phyloP scores from a whole-genome alignment of 345 rosid species.

The Melaleuca quinquenervia region DNA sequence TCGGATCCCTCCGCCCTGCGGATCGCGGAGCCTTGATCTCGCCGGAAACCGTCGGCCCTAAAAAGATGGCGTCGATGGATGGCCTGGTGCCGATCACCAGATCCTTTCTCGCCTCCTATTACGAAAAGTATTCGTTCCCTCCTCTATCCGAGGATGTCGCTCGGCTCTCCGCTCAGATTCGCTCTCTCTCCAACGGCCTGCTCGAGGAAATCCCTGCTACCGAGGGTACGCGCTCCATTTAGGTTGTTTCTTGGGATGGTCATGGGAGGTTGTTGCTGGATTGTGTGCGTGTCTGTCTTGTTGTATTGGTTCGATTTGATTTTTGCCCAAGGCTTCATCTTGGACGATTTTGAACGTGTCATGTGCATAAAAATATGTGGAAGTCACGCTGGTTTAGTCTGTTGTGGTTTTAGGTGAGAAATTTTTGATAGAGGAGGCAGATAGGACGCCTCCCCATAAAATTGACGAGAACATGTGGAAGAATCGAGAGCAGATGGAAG shows the following conservation, averaged over 20 bases:
- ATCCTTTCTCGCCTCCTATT: constrained; percentile 62
- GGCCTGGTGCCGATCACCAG: constrained; percentile 88
- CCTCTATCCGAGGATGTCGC: constrained; percentile 68
- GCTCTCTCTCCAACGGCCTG: constrained; percentile 43
- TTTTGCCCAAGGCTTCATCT: neutral
- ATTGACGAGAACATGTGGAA: constrained; percentile 98
- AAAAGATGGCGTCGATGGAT: constrained; percentile 64
- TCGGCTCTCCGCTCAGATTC: constrained; percentile 53
- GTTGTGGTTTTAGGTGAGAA: constrained; percentile 32
- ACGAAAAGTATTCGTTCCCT: constrained; percentile 61
- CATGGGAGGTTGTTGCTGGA: neutral
- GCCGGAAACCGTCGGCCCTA: neutral
- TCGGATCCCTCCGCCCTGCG: neutral
- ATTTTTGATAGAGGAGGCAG: constrained; percentile 46
- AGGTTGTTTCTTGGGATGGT: neutral
- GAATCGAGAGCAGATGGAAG: constrained; percentile 86
- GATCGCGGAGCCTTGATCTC: neutral
- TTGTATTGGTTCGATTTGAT: neutral
- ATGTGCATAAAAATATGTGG: neutral
- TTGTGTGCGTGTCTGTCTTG: neutral
- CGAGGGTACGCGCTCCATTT: constrained; percentile 28
- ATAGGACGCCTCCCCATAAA: constrained; percentile 62
- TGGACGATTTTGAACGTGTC: neutral
- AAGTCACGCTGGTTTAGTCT: neutral
- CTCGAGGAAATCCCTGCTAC: constrained; percentile 42